phyloP scores from a whole-genome alignment of 2,329 filamentous ascomycete genomes.

The Rutstroemia sp. region DNA sequence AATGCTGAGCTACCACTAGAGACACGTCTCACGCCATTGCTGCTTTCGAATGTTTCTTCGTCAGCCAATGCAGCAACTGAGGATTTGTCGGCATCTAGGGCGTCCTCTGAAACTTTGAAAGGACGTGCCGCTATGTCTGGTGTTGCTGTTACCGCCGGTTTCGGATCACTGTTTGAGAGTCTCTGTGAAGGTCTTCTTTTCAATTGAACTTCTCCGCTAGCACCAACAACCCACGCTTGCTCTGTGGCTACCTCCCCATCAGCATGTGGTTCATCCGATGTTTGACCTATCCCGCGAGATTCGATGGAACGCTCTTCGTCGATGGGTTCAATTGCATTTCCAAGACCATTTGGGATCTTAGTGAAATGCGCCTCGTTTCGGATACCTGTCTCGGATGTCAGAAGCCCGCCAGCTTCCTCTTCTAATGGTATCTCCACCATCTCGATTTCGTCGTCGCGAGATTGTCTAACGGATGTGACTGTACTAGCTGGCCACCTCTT shows the following conservation, averaged over 20 bases:
- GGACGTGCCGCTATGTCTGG: constrained; percentile 57
- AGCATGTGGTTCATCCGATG: constrained; percentile 12
- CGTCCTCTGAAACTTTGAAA: constrained; percentile 49
- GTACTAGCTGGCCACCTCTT: constrained; percentile 31
- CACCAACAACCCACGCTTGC: constrained; percentile 25
- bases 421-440: constrained; percentile 37
- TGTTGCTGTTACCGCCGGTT: constrained; percentile 33
- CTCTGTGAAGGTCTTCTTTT: constrained; percentile 23
- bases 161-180: constrained; percentile 23
- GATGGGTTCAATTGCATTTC: constrained; percentile 34
- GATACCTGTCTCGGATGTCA: constrained; percentile 18
- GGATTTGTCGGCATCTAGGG: constrained; percentile 45
- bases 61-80: constrained; percentile 66
- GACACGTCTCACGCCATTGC: constrained; percentile 41
- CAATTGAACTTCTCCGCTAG: constrained; percentile 29
- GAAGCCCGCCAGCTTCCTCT: too few species aligned
- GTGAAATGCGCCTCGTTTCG: constrained; percentile 19
- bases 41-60: constrained; percentile 48
- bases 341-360: constrained; percentile 26
- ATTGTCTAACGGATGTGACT: constrained; percentile 28
- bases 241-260: constrained; percentile 29
- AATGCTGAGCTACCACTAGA: constrained; percentile 39
- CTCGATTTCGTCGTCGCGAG: constrained; percentile 44
- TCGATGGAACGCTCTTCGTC: constrained; percentile 21
- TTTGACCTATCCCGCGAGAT: constrained; percentile 36